These are phyloP conservation scores for Stagonosporopsis vannaccii DNA, from an alignment of 2,329 filamentous ascomycete species.

Conservation along the genomic window DNA sequence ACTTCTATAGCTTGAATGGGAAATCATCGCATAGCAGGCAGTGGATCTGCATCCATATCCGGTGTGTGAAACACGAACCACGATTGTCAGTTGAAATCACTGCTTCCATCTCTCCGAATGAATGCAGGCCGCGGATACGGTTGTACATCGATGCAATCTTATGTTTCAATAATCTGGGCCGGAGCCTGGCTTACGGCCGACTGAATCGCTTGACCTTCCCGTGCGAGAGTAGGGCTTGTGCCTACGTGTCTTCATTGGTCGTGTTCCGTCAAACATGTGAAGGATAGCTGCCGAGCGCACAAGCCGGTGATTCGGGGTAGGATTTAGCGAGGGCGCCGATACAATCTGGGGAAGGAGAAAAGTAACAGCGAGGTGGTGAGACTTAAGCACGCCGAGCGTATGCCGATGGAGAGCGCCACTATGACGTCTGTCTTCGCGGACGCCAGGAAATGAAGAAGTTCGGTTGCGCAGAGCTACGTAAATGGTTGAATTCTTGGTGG, in stretches of 20 bases:
- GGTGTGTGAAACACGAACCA: not conserved
- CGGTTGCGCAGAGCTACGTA: not conserved
- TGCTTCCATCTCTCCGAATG: constrained; percentile 6
- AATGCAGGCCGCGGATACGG: constrained; percentile 11
- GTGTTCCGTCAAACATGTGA: not conserved
- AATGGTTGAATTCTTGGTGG: constrained; percentile 2
- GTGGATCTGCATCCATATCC: not conserved
- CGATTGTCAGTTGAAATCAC: not conserved
- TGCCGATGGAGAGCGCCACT: constrained; percentile 5
- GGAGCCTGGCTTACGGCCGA: constrained; percentile 1
- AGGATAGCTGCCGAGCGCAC: constrained; percentile 5
- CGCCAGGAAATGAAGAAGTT: constrained; percentile 13
- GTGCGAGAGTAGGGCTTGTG: not conserved
- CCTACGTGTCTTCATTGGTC: not conserved
- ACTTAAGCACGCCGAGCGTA: constrained; percentile 7
- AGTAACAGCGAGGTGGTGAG: constrained; percentile 1
- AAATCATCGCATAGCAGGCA: not conserved
- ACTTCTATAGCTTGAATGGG: not conserved
- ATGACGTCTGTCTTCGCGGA: constrained; percentile 12
- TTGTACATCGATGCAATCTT: not conserved
- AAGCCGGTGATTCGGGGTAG: constrained; percentile 11
- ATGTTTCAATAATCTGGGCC: not conserved
- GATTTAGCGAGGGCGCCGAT: constrained; percentile 2
- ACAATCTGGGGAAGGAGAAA: constrained; percentile 12
- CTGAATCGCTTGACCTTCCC: not conserved